Percentiles rank a stretch among this genome's conserved stretches.
Evolutionary conservation across 129 eudicot species (phyloP).

Genomic region (Glebionis coronaria): DNA sequence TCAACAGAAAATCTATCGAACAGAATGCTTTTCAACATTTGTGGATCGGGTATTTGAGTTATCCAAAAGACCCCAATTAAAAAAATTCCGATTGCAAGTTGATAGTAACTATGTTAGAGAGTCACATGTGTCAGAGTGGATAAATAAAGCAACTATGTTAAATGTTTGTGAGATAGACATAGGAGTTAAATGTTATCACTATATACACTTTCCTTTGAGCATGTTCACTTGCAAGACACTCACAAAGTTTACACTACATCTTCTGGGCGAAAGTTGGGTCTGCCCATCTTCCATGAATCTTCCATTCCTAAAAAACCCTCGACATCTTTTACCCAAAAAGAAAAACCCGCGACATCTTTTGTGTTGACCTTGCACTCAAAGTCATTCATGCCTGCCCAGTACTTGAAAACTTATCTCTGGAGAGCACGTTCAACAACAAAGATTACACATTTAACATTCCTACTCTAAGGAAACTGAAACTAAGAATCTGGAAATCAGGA

Average conservation of each 20-base stretch:
- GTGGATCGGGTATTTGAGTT: constrained; percentile 10
- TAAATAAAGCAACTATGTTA: not conserved
- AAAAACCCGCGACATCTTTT: no score
- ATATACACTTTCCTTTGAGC: constrained; percentile 21
- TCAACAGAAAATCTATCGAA: no score
- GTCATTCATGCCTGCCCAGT: constrained; percentile 11
- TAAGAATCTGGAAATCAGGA: not conserved
- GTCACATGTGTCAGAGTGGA: constrained; percentile 1
- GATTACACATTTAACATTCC: constrained; percentile 12
- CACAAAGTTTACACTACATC: not conserved
- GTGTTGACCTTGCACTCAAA: not conserved
- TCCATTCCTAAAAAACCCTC: constrained; percentile 16
- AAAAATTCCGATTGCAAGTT: not conserved
- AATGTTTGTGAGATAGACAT: constrained; percentile 20
- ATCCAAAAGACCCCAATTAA: constrained; percentile 5
- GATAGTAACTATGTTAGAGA: not conserved
- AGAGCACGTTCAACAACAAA: not conserved
- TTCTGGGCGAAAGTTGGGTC: not conserved
- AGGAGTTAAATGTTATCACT: no score
- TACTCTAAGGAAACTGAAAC: constrained; percentile 12
- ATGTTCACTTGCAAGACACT: constrained; percentile 27
- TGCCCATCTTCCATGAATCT: not conserved
- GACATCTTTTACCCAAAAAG: not conserved
- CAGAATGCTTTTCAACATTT: not conserved
- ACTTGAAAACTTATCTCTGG: constrained; percentile 21